phyloP scores from a whole-genome alignment of 2,329 filamentous ascomycete species.

The Colletotrichum orchidophilum region DNA sequence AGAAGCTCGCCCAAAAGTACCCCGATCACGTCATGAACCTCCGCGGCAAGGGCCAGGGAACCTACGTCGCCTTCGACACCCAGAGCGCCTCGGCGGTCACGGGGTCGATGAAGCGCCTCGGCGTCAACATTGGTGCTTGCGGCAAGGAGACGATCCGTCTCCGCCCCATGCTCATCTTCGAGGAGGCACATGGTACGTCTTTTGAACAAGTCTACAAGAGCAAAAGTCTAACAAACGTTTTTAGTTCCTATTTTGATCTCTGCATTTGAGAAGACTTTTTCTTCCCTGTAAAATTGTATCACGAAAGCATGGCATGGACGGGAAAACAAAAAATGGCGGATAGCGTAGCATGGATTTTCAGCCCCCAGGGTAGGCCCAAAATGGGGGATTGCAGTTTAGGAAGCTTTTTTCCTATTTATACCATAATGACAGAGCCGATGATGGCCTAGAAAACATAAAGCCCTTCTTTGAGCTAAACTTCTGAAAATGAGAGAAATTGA shows the following conservation, averaged over 20 bases:
- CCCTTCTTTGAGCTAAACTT: too few species aligned
- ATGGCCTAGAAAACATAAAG: not conserved
- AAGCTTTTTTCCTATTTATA: slow-evolving; percentile 15
- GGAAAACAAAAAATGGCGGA: not conserved
- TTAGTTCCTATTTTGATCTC: slow-evolving; percentile 72
- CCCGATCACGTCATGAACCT: slow-evolving; percentile 78
- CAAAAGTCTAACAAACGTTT: not conserved
- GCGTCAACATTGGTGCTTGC: slow-evolving; percentile 82
- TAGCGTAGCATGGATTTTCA: slow-evolving; percentile 23
- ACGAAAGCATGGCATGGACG: not conserved
- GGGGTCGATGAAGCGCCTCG: slow-evolving; percentile 74
- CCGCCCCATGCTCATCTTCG: slow-evolving; percentile 85
- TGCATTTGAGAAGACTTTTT: slow-evolving; percentile 78
- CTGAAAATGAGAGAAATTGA: too few species aligned
- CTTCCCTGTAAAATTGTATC: slow-evolving; percentile 40
- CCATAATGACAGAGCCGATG: slow-evolving; percentile 14
- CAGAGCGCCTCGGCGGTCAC: slow-evolving; percentile 75
- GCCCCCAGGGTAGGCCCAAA: not conserved
- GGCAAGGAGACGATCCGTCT: slow-evolving; percentile 76
- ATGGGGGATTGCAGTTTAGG: not conserved
- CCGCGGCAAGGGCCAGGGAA: slow-evolving; percentile 78
- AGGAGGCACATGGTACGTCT: slow-evolving; percentile 67
- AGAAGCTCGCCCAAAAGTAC: slow-evolving; percentile 70
- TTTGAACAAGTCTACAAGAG: not conserved
- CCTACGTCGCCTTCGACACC: slow-evolving; percentile 84